phyloP scores from a whole-genome alignment of 257 asterid species.

The Gynochthodes officinalis region DNA sequence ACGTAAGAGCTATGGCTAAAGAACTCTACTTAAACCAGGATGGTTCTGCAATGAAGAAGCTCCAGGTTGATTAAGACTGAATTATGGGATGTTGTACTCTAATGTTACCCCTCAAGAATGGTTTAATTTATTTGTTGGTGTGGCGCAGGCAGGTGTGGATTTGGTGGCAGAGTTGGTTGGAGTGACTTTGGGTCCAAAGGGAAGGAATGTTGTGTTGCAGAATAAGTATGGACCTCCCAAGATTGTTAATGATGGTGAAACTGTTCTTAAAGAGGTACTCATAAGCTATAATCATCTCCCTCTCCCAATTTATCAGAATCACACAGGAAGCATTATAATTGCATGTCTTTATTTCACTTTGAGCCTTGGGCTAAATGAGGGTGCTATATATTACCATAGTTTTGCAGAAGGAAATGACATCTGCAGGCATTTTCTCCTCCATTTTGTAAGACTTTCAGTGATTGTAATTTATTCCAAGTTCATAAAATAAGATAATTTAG shows the following conservation, averaged over 20 bases:
- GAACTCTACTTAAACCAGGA: constrained; percentile 77
- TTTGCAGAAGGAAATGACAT: not conserved
- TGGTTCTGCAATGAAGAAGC: constrained; percentile 74
- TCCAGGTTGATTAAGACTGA: constrained; percentile 37
- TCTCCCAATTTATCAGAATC: not conserved
- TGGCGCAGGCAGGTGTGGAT: constrained; percentile 66
- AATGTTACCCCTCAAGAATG: not conserved
- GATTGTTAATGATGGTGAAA: constrained; percentile 91
- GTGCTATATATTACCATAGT: not conserved
- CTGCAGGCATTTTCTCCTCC: not conserved
- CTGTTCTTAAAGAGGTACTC: constrained; percentile 76
- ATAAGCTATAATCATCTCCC: not conserved
- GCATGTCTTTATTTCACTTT: not conserved
- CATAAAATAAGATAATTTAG: not conserved
- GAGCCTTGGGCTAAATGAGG: not conserved
- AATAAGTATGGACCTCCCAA: constrained; percentile 94
- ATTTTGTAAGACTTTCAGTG: not conserved
- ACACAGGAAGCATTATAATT: too few species aligned
- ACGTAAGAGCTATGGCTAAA: constrained; percentile 62
- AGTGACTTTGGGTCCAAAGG: constrained; percentile 86
- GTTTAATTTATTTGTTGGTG: not conserved
- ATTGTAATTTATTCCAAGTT: not conserved
- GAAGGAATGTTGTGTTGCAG: constrained; percentile 87
- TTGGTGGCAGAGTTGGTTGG: constrained; percentile 83
- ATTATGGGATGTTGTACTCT: not conserved